Evolutionary conservation across 768 basidiomycete species (phyloP).

Genomic region (Xanthoconium purpureum): DNA sequence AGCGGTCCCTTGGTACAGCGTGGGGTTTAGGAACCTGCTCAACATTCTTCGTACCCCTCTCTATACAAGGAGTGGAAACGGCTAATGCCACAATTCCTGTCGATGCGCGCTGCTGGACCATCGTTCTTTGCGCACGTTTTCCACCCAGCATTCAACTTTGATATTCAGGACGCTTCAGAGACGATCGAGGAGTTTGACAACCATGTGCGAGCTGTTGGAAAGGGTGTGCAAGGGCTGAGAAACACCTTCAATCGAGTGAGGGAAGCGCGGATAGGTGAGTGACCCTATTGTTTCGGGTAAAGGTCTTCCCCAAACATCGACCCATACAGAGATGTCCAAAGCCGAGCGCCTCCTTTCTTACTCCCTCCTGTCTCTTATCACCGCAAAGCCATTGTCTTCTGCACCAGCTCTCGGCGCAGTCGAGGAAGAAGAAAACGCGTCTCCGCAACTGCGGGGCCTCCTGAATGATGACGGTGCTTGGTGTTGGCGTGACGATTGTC

Average conservation of each 20-base stretch:
- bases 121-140: constrained; percentile 76
- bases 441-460: constrained; percentile 48
- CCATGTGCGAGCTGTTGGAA: constrained; percentile 64
- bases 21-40: background rate
- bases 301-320: background rate
- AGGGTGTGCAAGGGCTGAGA: constrained; percentile 65
- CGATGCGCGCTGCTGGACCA: constrained; percentile 65
- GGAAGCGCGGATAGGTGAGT: constrained; percentile 64
- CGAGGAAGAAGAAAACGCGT: constrained; percentile 44
- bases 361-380: constrained; percentile 71
- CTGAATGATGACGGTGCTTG: constrained; percentile 74
- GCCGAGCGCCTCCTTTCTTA: constrained; percentile 72
- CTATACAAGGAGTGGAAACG: constrained; percentile 65
- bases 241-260: constrained; percentile 59
- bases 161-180: constrained; percentile 65
- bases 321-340: constrained; percentile 67
- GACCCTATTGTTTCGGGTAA: background rate
- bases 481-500: constrained; percentile 83
- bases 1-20: constrained; percentile 27
- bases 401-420: constrained; percentile 45
- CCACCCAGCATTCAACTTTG: constrained; percentile 83
- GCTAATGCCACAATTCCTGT: constrained; percentile 55
- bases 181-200: constrained; percentile 58
- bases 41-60: background rate
- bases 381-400: constrained; percentile 57